Percentiles rank a stretch among this genome's conserved stretches.
phyloP scores from a whole-genome alignment of 306 rosid species.

The Amphicarpaea edgeworthii region DNA sequence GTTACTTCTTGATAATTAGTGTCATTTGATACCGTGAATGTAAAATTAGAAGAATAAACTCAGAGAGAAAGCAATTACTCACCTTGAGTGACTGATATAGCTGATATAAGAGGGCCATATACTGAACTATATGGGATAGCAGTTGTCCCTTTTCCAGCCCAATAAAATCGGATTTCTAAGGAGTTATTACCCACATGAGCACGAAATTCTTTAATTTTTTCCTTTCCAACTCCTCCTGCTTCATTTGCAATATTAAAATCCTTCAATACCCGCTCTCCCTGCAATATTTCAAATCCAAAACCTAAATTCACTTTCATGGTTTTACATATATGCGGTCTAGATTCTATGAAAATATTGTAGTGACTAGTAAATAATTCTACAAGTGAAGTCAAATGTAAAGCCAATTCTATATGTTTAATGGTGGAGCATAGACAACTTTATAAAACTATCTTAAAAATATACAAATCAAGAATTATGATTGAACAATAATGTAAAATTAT shows the following conservation, averaged over 20 bases:
- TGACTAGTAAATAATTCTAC: background rate
- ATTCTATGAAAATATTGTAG: background rate
- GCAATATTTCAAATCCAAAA: conserved; percentile 25
- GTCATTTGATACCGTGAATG: background rate
- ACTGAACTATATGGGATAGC: conserved; percentile 54
- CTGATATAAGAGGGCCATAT: conserved; percentile 80
- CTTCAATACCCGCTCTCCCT: conserved; percentile 50
- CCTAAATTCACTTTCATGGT: background rate
- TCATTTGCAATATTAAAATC: conserved; percentile 64
- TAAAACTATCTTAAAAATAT: too few relatives aligned
- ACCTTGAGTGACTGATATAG: conserved; percentile 56
- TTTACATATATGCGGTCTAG: background rate
- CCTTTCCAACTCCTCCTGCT: conserved; percentile 52
- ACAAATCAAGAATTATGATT: too few relatives aligned
- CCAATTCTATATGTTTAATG: too few relatives aligned
- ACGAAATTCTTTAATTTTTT: background rate
- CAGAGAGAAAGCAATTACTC: background rate
- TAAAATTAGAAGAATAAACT: background rate
- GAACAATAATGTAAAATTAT: too few relatives aligned
- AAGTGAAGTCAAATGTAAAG: background rate
- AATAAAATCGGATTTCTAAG: conserved; percentile 59
- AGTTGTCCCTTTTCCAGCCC: conserved; percentile 81
- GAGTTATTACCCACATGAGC: conserved; percentile 32
- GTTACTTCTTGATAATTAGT: too few relatives aligned
- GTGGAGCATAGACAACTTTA: too few relatives aligned